These are phyloP conservation scores for Populus alba DNA, from an alignment of 345 rosid genomes.

Conservation along the genomic window DNA sequence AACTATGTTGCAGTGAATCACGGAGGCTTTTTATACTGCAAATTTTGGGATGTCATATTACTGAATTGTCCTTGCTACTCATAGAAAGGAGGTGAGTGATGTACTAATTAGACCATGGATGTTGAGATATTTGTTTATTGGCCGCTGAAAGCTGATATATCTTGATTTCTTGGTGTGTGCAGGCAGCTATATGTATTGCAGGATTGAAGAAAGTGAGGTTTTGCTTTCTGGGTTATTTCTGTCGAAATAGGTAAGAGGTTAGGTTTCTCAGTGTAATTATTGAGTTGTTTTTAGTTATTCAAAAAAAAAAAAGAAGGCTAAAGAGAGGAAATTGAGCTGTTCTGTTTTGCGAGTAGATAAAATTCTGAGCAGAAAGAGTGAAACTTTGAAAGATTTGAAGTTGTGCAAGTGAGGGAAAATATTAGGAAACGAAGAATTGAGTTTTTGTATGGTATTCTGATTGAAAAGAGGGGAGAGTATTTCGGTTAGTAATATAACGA, in stretches of 20 bases:
- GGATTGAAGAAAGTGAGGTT: too few relatives aligned
- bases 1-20: too few relatives aligned
- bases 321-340: not conserved
- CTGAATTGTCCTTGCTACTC: constrained; percentile 16
- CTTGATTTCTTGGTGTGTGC: too few relatives aligned
- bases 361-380: not conserved
- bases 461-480: not conserved
- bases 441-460: not conserved
- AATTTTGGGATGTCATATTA: too few relatives aligned
- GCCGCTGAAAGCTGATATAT: not conserved
- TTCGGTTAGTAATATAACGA: too few relatives aligned
- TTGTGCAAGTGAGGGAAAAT: not conserved
- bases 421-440: not conserved
- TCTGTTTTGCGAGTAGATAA: not conserved
- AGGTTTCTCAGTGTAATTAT: not conserved
- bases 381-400: constrained; percentile 11
- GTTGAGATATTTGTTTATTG: constrained; percentile 4
- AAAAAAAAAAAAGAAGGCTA: not conserved
- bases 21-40: too few relatives aligned
- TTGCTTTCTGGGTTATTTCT: too few relatives aligned
- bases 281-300: not conserved
- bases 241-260: not conserved
- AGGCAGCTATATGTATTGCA: too few relatives aligned
- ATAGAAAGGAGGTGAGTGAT: constrained; percentile 3
- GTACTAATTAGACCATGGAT: not conserved